Evolutionary conservation across 352 stramenopile species (phyloP), one percentile per base, ranked within the genome.

Genomic region (Salisapilia sapeloensis): DNA sequence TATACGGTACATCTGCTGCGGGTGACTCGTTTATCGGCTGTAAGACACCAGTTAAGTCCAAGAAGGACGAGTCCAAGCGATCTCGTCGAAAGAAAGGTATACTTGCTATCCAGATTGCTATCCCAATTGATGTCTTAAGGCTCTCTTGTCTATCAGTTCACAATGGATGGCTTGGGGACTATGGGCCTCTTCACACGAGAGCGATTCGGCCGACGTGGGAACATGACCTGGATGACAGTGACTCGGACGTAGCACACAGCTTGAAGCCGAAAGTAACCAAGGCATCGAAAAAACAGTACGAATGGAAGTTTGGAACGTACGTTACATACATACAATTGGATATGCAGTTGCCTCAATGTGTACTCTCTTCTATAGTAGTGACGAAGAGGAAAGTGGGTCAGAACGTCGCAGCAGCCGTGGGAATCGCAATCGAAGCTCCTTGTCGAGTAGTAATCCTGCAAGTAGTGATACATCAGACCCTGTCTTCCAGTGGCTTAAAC

Each of bases 131-230:
- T 34, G 12, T 34, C 21, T 13, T 12, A 34, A 34, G 36, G 6
- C 4, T 8, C 15, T 3, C 16, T 7, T 19, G 15, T 18, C 22
- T 19, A 21, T 6, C 22, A 84, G 67, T 54, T 24, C 83, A 72
- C 49, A 71, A 72, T 16, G 61, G 64, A 6, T 89, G 72, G 66
- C 35, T 89, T 2, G 66, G 69, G 8, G 66, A 85, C 48, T 85
- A 74, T 31, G 69, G 72, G 2, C 60, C 63, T 3, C 44, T 61
- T 28, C 72, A 85, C 29, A 85, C 72, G 3, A 81, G 69, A 38
- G 82, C 63, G 13, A 61, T 85, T 25, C 53, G 53, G 2, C 56
- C 56, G 6, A 50, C 56, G 12, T 80, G 65, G 54, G 47, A 47
- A 26, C 53, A 54, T 28, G 43, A 17, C 14, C 44, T 60, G 0